These are phyloP conservation scores for Septoria petroselini DNA, from an alignment of 2,329 filamentous ascomycete genomes.

Conservation along the genomic window DNA sequence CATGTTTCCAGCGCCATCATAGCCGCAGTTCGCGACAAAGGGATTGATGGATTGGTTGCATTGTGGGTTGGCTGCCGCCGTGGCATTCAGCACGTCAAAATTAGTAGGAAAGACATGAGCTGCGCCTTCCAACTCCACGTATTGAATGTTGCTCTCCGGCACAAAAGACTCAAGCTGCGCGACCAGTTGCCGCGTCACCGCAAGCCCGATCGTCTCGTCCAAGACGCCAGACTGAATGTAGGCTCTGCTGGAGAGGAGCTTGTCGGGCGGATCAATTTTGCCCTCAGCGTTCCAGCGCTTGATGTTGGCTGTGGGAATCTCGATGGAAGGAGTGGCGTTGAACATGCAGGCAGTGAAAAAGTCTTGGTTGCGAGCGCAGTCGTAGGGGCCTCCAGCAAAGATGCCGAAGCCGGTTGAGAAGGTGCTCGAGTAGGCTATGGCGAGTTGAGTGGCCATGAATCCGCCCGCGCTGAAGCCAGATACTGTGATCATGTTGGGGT, in stretches of 20 bases:
- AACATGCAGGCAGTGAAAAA: constrained; percentile 5
- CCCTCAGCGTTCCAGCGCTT: constrained; percentile 4
- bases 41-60: constrained; percentile 2
- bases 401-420: constrained; percentile 14
- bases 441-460: constrained; percentile 20
- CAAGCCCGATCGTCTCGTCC: constrained; percentile 2
- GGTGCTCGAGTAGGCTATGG: constrained; percentile 12
- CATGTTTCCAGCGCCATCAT: constrained; percentile 17
- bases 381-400: constrained; percentile 18
- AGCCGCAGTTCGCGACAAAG: constrained; percentile 13
- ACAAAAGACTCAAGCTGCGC: constrained; percentile 8
- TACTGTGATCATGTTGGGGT: constrained; percentile 9
- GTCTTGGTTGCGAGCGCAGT: constrained; percentile 17
- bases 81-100: background rate
- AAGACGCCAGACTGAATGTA: constrained; percentile 4
- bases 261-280: background rate
- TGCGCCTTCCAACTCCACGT: constrained; percentile 4
- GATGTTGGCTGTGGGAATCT: constrained; percentile 3
- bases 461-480: constrained; percentile 20
- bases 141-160: background rate
- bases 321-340: constrained; percentile 12
- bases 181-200: background rate
- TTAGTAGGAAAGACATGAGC: constrained; percentile 18
- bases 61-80: background rate
- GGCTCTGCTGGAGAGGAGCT: background rate